Evolutionary conservation across 1,139 yeast species (phyloP).

Genomic region (Pichia sp.): DNA sequence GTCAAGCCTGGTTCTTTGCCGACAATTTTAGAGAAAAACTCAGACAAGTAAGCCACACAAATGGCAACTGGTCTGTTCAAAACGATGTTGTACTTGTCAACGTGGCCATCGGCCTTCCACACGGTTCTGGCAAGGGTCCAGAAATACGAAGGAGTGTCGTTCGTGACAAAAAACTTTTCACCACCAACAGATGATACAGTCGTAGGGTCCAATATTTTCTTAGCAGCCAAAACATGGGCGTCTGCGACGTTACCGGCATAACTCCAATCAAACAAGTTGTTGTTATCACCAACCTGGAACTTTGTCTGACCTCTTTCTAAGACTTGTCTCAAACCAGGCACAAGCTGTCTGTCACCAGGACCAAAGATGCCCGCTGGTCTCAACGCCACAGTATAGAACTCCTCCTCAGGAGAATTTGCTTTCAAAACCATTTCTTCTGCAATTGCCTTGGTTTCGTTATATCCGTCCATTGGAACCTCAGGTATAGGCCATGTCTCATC

Average conservation of each 20-base stretch:
- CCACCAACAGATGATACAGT: constrained; percentile 60
- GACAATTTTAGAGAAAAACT: constrained; percentile 59
- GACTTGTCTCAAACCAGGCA: constrained; percentile 85
- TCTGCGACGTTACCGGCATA: constrained; percentile 99
- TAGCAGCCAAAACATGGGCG: constrained; percentile 89
- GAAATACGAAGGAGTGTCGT: constrained; percentile 91
- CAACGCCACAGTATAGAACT: constrained; percentile 71
- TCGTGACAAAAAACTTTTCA: constrained; percentile 83
- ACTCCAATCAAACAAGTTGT: constrained; percentile 92
- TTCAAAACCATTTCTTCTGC: constrained; percentile 81
- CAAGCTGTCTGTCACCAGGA: constrained; percentile 95
- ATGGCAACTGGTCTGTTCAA: constrained; percentile 72
- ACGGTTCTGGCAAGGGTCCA: constrained; percentile 97
- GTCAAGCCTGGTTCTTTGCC: constrained; percentile 94
- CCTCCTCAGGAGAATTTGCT: constrained; percentile 54
- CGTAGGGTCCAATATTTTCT: constrained; percentile 50
- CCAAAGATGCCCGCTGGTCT: constrained; percentile 99
- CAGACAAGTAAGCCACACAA: constrained; percentile 73
- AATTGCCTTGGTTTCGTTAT: constrained; percentile 88
- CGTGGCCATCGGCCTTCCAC: constrained; percentile 93
- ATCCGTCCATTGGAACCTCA: constrained; percentile 88
- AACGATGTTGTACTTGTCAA: constrained; percentile 65
- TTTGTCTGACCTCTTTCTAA: constrained; percentile 83
- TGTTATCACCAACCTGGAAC: constrained; percentile 91
- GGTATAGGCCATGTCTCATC: constrained; percentile 96